Conservation (phyloP, 2,329 filamentous ascomycete genomes). For the Tolypocladium capitatum region DNA sequence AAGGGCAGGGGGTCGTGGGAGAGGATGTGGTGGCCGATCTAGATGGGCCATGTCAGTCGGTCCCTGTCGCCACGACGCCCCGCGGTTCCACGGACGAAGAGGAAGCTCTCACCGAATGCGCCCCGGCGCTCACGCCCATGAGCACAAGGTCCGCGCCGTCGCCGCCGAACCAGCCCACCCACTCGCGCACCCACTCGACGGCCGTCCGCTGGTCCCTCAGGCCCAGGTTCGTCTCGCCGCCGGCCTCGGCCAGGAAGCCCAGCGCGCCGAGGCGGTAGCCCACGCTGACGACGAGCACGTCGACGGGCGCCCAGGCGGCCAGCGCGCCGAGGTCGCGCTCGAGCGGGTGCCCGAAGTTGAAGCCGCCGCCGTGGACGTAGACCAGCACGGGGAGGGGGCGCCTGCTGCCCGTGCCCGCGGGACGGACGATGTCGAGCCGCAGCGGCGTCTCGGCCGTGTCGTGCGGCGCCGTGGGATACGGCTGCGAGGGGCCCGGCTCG, state of each 20-base stretch:
- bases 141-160: conserved; percentile 44
- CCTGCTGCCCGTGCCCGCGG: no score
- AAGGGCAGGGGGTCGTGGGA: conserved; percentile 32
- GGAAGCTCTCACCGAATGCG: conserved; percentile 39
- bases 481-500: conserved; percentile 18
- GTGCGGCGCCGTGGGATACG: conserved; percentile 9
- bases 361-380: conserved; percentile 51
- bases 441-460: conserved; percentile 38
- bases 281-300: conserved; percentile 45
- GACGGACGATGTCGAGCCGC: conserved; percentile 26
- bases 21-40: conserved; percentile 58
- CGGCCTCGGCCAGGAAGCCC: conserved; percentile 48
- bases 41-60: not conserved
- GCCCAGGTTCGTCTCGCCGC: conserved; percentile 48
- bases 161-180: conserved; percentile 47
- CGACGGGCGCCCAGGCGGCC: conserved; percentile 37
- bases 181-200: conserved; percentile 46
- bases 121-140: conserved; percentile 48
- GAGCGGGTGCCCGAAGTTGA: conserved; percentile 39
- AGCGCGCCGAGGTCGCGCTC: conserved; percentile 50
- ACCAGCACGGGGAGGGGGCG: conserved; percentile 32
- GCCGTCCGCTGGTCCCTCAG: conserved; percentile 47
- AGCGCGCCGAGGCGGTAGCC: conserved; percentile 53
- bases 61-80: not conserved
- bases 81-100: not conserved